Conservation (phyloP, 306 rosid genomes). For the Mucuna pruriens region DNA sequence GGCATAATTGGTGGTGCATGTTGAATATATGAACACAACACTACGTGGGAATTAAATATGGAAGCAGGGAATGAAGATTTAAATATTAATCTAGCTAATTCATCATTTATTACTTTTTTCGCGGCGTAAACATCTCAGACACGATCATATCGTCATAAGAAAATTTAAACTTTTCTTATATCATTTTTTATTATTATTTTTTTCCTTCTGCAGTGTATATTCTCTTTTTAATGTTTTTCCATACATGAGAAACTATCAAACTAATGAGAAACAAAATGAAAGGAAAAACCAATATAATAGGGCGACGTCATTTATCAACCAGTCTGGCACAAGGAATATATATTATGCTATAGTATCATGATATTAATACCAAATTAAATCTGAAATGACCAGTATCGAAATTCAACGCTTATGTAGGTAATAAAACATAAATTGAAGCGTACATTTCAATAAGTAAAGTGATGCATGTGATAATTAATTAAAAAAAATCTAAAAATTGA, state of each 20-base stretch:
- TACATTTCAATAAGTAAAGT: neutral
- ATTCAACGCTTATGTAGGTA: neutral
- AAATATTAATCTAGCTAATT: neutral
- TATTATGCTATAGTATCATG: neutral
- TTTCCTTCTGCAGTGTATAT: neutral
- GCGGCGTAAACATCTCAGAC: neutral
- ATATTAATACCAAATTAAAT: neutral
- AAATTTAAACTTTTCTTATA: neutral
- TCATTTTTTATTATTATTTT: neutral
- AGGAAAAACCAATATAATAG: no score
- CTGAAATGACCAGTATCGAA: neutral
- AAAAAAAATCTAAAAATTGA: neutral
- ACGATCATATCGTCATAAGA: neutral
- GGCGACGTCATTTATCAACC: no score
- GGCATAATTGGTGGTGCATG: conserved; percentile 15
- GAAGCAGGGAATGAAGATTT: neutral
- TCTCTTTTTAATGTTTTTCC: neutral
- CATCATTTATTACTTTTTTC: neutral
- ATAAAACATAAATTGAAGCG: neutral
- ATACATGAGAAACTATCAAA: no score
- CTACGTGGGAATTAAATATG: neutral
- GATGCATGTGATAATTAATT: neutral
- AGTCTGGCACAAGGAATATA: no score
- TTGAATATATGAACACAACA: conserved; percentile 17
- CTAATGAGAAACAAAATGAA: no score